Evolutionary conservation across 1,284 basidiomycete genomes (phyloP).

Genomic region (Vanrija sp.): DNA sequence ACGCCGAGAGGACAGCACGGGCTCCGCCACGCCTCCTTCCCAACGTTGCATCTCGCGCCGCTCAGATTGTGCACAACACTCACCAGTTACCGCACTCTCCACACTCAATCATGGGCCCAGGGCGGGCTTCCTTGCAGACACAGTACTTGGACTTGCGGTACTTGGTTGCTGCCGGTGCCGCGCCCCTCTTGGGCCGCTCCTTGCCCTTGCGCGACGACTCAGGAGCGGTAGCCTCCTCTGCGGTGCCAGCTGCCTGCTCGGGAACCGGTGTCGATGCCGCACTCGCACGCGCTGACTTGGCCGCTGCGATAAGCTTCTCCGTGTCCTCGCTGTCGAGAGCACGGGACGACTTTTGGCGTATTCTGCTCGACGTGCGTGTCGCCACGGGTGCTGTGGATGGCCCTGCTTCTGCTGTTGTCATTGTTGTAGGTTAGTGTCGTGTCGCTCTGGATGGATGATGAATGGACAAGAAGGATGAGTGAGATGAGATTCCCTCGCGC

Average conservation of each 20-base stretch:
- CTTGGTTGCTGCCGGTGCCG: neutral
- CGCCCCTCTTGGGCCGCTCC: conserved; percentile 9
- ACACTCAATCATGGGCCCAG: conserved; percentile 46
- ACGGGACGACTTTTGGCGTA: conserved; percentile 27
- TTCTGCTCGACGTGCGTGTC: conserved; percentile 21
- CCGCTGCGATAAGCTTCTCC: conserved; percentile 15
- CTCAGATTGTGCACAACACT: conserved; percentile 6
- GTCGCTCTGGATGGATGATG: no score
- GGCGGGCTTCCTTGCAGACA: conserved; percentile 29
- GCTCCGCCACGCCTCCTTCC: neutral
- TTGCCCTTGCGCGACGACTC: conserved; percentile 14
- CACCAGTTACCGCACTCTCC: conserved; percentile 42
- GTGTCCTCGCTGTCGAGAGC: conserved; percentile 32
- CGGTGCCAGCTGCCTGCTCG: neutral
- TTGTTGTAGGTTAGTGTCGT: no score
- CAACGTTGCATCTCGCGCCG: neutral
- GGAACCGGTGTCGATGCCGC: neutral
- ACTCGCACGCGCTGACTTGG: neutral
- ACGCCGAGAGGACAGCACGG: no score
- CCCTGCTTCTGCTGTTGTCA: neutral
- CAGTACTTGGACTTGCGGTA: conserved; percentile 29
- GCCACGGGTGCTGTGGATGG: neutral
- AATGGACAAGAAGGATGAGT: no score
- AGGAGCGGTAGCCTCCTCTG: neutral
- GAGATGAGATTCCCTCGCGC: no score